A percentile compares a stretch with the other conserved stretches of the same genome.
These are phyloP conservation scores for Rhizomucor miehei DNA, from an alignment of 371 early-diverging fungal species.

Conservation along the genomic window DNA sequence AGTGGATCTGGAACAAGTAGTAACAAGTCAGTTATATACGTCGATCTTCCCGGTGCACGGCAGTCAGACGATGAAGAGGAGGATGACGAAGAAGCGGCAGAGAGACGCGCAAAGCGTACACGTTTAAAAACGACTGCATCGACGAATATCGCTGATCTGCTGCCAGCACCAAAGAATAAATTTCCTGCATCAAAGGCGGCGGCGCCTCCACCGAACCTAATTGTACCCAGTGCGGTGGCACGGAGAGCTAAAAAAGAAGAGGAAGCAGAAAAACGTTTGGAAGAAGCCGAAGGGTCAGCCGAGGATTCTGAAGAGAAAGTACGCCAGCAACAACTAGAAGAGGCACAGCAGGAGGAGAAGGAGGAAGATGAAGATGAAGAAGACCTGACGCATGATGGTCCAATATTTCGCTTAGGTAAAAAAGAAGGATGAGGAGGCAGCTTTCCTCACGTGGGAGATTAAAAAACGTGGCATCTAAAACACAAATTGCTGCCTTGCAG, in stretches of 20 bases:
- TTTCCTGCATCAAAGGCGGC: conserved; percentile 6
- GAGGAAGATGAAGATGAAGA: conserved; percentile 5
- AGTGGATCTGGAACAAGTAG: background rate
- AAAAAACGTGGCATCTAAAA: background rate
- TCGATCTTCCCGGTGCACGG: conserved; percentile 23
- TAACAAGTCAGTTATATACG: conserved; percentile 25
- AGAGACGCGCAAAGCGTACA: conserved; percentile 16
- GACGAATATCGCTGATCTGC: conserved; percentile 24
- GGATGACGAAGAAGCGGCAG: conserved; percentile 15
- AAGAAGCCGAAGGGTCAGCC: conserved; percentile 8
- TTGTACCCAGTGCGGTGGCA: too few relatives aligned
- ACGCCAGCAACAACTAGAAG: conserved; percentile 9
- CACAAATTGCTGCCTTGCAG: too few relatives aligned
- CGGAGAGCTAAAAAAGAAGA: too few relatives aligned
- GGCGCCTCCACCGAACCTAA: conserved; percentile 8
- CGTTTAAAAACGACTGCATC: conserved; percentile 12
- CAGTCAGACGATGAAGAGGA: conserved; percentile 20
- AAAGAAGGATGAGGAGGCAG: too few relatives aligned
- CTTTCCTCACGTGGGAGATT: too few relatives aligned
- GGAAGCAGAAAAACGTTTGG: conserved; percentile 3
- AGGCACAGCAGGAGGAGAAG: conserved; percentile 1
- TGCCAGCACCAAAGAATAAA: conserved; percentile 33
- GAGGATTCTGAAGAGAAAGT: conserved; percentile 4
- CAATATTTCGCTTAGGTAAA: conserved; percentile 34
- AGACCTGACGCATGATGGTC: conserved; percentile 13